Evolutionary conservation across 305 asterid genomes (phyloP).

Genomic region (Plantago coronopus): DNA sequence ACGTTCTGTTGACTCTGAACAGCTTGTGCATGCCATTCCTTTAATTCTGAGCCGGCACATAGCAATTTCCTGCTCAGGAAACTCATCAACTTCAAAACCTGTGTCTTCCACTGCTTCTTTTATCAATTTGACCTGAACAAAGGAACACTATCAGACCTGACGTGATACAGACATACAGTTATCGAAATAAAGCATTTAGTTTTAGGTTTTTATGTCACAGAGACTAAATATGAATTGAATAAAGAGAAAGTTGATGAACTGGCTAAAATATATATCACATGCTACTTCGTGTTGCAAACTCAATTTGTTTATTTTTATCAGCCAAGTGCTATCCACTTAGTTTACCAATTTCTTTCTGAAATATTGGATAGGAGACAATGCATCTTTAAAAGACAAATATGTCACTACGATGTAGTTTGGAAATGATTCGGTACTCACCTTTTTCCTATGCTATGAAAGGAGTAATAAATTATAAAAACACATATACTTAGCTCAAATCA

Average conservation of each 20-base stretch:
- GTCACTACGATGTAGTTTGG: too few species aligned
- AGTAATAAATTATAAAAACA: background rate
- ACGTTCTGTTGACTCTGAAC: slow-evolving; percentile 93
- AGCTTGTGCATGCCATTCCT: slow-evolving; percentile 99
- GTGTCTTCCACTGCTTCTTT: slow-evolving; percentile 91
- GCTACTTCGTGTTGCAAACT: background rate
- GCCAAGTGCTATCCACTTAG: background rate
- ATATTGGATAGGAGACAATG: background rate
- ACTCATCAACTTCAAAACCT: slow-evolving; percentile 84
- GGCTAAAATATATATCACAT: background rate
- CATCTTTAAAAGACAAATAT: background rate
- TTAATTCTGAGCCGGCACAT: slow-evolving; percentile 76
- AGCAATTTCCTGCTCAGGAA: slow-evolving; percentile 87
- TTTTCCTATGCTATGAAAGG: background rate
- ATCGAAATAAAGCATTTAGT: background rate
- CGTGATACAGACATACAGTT: slow-evolving; percentile 4
- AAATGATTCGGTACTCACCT: background rate
- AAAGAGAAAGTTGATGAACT: slow-evolving; percentile 1
- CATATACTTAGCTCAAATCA: background rate
- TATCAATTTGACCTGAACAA: slow-evolving; percentile 60
- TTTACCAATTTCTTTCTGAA: too few species aligned
- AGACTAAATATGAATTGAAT: slow-evolving; percentile 2
- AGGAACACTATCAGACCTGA: slow-evolving; percentile 16
- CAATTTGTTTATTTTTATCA: background rate
- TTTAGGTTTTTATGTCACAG: background rate